Evolutionary conservation across 768 basidiomycete genomes (phyloP), one percentile per base, ranked within the genome.

Genomic region (Mycena rosella): DNA sequence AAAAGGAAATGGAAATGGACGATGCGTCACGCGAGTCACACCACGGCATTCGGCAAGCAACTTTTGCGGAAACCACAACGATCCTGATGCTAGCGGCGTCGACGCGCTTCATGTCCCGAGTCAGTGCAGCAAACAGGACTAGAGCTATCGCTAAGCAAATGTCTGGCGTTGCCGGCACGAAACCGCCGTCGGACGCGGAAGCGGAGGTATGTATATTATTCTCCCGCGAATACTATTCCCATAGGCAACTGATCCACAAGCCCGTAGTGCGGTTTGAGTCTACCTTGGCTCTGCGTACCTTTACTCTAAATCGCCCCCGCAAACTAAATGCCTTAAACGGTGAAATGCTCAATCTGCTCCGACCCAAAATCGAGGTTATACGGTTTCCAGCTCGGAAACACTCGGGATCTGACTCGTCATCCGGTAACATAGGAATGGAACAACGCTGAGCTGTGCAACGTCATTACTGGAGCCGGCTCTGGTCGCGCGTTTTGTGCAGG

Each of bases 401-500:
- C 22, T 64, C 38, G 48, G 57, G 67, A 70, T 62, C 55, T 67
- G 66, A 61, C 69, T 30, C 40, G n/a, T 7, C 8, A 7, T 20
- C 49, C 27, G 51, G 57, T 54, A 38, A 60, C 47, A 49, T 71
- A 95, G 94, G 88, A 89, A 83, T 95, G 94, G 93, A 85, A 87
- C 67, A 79, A 85, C 38, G 89, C 93, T 30, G 86, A 91, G 55
- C 84, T 94, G 9, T 89, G 89, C 71, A 86, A 87, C 63, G 84
- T 91, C 30, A 88, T 98, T 65, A 85, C 95, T 40, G 92, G 91
- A 36, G 86, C 87, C 34, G 93, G 93, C 26, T 78, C 79, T 15
- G 92, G 91, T 5, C 84, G 89, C 65, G 94, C 92, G 15, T 99
- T 98, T 77, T 99, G 96, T 74, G 92, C 94, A 8, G 98, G 98